These are phyloP conservation scores for Candida sp. DNA, from an alignment of 1,139 yeast species.

Conservation along the genomic window DNA sequence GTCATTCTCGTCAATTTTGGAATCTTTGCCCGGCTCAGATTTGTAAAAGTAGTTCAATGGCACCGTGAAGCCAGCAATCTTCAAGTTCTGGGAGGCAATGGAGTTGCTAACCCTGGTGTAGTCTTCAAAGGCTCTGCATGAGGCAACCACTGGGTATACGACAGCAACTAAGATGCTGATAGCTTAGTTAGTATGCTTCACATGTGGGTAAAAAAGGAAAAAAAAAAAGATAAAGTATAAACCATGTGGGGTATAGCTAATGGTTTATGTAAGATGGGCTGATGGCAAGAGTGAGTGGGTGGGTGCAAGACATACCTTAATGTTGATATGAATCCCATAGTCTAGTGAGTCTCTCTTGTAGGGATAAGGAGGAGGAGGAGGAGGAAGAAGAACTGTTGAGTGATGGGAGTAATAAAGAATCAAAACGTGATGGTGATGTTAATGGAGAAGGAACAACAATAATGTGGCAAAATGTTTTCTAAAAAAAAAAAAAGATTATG, in stretches of 20 bases:
- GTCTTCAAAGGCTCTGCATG: slow-evolving; percentile 54
- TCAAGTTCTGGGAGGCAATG: slow-evolving; percentile 29
- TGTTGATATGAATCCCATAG: slow-evolving; percentile 19
- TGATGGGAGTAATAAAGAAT: neutral
- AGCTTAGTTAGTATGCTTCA: neutral
- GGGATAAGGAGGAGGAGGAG: too few species aligned
- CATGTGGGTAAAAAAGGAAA: neutral
- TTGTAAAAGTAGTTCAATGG: slow-evolving; percentile 24
- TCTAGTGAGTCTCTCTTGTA: neutral
- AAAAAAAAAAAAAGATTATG: neutral
- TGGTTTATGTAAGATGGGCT: neutral
- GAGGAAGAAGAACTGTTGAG: too few species aligned
- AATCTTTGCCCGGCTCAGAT: neutral
- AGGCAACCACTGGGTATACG: slow-evolving; percentile 56
- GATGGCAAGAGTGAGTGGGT: neutral
- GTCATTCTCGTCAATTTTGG: slow-evolving; percentile 10
- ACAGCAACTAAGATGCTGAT: slow-evolving; percentile 36
- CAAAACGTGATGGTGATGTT: neutral
- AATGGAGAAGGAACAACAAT: neutral
- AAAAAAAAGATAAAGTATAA: neutral
- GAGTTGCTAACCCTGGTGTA: slow-evolving; percentile 31
- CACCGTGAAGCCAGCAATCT: slow-evolving; percentile 36
- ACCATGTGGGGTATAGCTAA: neutral
- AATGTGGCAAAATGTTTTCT: neutral
- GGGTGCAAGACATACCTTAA: slow-evolving; percentile 18